Evolutionary conservation across 2,329 filamentous ascomycete genomes (phyloP).

Genomic region (Hypoxylon rubiginosum): DNA sequence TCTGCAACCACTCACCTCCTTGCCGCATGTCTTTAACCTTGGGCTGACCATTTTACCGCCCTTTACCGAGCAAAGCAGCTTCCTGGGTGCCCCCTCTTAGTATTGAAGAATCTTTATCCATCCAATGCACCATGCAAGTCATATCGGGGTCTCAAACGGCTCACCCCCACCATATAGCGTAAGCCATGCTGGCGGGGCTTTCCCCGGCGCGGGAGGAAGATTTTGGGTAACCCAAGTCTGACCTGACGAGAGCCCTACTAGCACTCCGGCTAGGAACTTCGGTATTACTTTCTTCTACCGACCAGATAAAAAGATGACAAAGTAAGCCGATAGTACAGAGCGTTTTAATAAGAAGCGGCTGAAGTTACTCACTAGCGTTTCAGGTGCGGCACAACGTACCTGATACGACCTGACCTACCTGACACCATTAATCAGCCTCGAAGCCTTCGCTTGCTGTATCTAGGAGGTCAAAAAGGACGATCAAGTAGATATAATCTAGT

Average conservation of each 20-base stretch:
- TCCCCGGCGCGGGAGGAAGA: neutral
- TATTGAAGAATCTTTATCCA: neutral
- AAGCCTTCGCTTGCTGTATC: neutral
- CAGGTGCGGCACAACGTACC: neutral
- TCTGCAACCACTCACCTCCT: neutral
- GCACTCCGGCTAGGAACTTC: neutral
- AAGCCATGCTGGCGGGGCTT: neutral
- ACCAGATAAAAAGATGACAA: neutral
- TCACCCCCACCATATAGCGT: neutral
- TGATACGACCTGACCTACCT: neutral
- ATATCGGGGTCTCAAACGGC: neutral
- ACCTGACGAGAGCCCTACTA: neutral
- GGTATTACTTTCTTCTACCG: neutral
- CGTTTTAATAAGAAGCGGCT: neutral
- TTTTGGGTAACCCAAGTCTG: neutral
- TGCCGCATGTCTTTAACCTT: neutral
- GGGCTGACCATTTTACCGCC: neutral
- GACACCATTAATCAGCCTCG: slow-evolving; percentile 2
- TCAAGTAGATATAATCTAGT: neutral
- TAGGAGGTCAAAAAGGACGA: neutral
- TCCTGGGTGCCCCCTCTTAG: neutral
- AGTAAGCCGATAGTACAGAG: neutral
- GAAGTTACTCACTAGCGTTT: neutral
- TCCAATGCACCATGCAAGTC: neutral
- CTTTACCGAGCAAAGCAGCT: neutral